Conservation (phyloP, 306 rosid species). For the Ochetophila trinervis region DNA sequence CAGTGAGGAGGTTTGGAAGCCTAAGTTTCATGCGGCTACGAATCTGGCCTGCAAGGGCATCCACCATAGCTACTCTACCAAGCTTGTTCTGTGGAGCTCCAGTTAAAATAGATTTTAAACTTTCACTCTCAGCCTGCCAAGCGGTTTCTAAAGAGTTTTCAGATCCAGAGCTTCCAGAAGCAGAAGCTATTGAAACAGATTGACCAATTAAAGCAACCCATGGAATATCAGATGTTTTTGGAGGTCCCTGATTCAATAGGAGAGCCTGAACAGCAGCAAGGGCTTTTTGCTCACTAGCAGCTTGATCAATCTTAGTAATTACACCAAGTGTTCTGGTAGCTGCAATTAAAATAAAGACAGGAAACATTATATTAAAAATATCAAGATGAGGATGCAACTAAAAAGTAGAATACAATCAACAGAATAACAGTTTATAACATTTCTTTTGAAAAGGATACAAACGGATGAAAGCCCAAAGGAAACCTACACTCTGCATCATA, state of each 20-base stretch:
- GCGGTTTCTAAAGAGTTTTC: slow-evolving; percentile 66
- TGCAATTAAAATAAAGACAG: slow-evolving; percentile 11
- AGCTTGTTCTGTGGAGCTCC: slow-evolving; percentile 63
- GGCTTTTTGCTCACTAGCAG: slow-evolving; percentile 52
- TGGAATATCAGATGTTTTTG: slow-evolving; percentile 49
- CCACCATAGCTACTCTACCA: slow-evolving; percentile 61
- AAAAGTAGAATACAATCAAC: neutral
- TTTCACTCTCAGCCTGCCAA: slow-evolving; percentile 66
- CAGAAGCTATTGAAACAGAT: slow-evolving; percentile 57
- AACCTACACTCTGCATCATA: slow-evolving; percentile 49
- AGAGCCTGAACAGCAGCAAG: slow-evolving; percentile 63
- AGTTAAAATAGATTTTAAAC: slow-evolving; percentile 53
- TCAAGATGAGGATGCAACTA: neutral
- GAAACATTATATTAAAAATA: slow-evolving; percentile 1
- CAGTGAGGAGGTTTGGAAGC: slow-evolving; percentile 58
- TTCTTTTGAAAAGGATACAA: neutral
- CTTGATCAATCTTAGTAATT: slow-evolving; percentile 63
- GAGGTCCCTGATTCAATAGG: slow-evolving; percentile 56
- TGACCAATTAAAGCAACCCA: slow-evolving; percentile 71
- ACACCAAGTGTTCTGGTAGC: slow-evolving; percentile 59
- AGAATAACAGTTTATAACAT: neutral
- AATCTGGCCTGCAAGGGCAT: slow-evolving; percentile 54
- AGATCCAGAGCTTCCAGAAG: slow-evolving; percentile 58
- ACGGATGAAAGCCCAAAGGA: slow-evolving; percentile 2
- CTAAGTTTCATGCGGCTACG: slow-evolving; percentile 59